Base-by-base conservation (phyloP, 1,284 basidiomycete species). In the Thecaphora thlaspeos region DNA sequence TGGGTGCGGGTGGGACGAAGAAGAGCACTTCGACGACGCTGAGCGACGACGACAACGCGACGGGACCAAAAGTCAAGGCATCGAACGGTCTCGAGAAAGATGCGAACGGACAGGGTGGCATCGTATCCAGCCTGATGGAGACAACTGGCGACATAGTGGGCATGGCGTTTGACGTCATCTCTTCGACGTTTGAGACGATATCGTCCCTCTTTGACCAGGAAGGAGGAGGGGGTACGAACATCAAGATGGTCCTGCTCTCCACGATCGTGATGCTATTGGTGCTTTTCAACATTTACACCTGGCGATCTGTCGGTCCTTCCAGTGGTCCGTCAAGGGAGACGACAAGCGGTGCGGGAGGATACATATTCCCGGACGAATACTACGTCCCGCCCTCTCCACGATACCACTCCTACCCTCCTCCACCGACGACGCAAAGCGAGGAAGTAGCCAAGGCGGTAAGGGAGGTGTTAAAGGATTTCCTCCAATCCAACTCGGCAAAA, bases 281-380 rank as follows among this genome's bases (percentile, higher is more conserved):
- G 3, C n/a, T 79, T 19, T 70, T 68, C n/a, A 80, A 80, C 55
- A 41, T 80, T 17, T 79, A 48, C 36, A 55, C 63, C 14, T 55
- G 46, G 48, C 32, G 59, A n/a, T n/a, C n/a, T n/a, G n/a, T n/a
- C n/a, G n/a, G n/a, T n/a, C n/a, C n/a, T n/a, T n/a, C n/a, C n/a
- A n/a, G n/a, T n/a, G n/a, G n/a, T n/a, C 41, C 22, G 37, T 38
- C 34, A 42, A 46, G 22, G 38, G 53, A 38, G 53, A 48, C 17
- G 23, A 41, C 37, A 57, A 65, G 11, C 50, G 54, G 32, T n/a
- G 32, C 17, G 17, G 37, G 7, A n/a, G 62, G 62, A 51, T 60
- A 61, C 42, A 46, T 60, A 14, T 49, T 43, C 51, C 41, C 61
- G 11, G 26, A 52, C 37, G 49, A 56, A 41, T 65, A 56, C 49